phyloP scores from a whole-genome alignment of 495 filamentous ascomycete species.

The Trichoderma asperelloides region DNA sequence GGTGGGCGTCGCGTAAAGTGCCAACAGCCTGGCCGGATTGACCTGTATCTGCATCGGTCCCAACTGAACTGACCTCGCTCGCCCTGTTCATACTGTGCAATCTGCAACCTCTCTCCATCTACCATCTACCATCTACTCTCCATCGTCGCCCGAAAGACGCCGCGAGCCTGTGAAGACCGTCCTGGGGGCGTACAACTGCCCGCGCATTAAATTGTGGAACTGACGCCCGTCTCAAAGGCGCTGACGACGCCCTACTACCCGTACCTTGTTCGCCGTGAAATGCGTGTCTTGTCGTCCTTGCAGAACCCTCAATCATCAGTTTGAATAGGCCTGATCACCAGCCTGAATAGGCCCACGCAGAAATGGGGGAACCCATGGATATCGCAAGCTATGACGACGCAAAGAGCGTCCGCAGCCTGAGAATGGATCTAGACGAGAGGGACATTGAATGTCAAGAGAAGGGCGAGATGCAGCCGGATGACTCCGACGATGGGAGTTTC shows the following conservation, averaged over 20 bases:
- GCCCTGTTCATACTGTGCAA: not conserved
- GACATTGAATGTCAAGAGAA: not conserved
- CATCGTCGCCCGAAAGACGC: not conserved
- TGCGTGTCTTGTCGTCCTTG: not conserved
- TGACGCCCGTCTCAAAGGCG: not conserved
- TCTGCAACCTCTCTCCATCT: not conserved
- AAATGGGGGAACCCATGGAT: not conserved
- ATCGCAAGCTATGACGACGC: not conserved
- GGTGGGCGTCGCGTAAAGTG: constrained; percentile 2
- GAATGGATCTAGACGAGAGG: constrained; percentile 4
- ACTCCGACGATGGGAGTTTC: not conserved
- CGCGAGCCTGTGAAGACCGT: not conserved
- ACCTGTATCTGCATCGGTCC: not conserved
- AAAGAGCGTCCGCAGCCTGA: not conserved
- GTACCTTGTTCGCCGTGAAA: not conserved
- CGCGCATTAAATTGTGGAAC: not conserved
- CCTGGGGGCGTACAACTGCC: not conserved
- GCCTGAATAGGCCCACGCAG: not conserved
- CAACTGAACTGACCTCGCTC: not conserved
- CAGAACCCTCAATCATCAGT: not conserved
- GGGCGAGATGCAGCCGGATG: not conserved
- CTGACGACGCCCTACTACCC: not conserved
- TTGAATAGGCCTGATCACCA: not conserved
- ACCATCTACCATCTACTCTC: too few relatives aligned
- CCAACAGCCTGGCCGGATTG: not conserved